Conservation (phyloP, 345 rosid genomes). For the Salix koriyanagi region DNA sequence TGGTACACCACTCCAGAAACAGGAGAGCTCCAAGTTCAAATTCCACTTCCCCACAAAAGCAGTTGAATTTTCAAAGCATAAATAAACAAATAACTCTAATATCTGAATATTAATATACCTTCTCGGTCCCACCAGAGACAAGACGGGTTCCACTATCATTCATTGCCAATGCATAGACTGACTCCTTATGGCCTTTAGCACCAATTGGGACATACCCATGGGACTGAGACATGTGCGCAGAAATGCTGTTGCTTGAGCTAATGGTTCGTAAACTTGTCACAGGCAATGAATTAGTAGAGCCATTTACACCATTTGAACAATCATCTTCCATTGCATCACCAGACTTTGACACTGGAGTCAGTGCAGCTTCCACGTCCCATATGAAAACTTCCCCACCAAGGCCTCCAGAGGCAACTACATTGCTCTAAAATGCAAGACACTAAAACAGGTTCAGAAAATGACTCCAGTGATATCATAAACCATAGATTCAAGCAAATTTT, state of each 20-base stretch:
- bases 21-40: background rate
- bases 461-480: slow-evolving; percentile 13
- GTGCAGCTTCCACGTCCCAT: slow-evolving; percentile 98
- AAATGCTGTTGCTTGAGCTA: slow-evolving; percentile 77
- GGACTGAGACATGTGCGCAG: slow-evolving; percentile 60
- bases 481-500: background rate
- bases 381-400: slow-evolving; percentile 99
- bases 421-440: slow-evolving; percentile 75
- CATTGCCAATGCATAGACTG: slow-evolving; percentile 97
- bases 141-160: slow-evolving; percentile 84
- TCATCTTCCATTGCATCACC: slow-evolving; percentile 72
- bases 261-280: slow-evolving; percentile 71
- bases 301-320: slow-evolving; percentile 60
- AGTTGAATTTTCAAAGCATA: background rate
- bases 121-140: slow-evolving; percentile 99
- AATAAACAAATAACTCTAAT: background rate
- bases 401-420: slow-evolving; percentile 98
- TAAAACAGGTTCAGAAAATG: slow-evolving; percentile 63
- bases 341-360: slow-evolving; percentile 68
- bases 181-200: slow-evolving; percentile 99
- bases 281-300: slow-evolving; percentile 53
- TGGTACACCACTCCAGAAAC: background rate
- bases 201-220: slow-evolving; percentile 72
- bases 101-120: slow-evolving; percentile 44
- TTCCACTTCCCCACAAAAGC: background rate